These are phyloP conservation scores for Rutstroemia sp. DNA, from an alignment of 2,329 filamentous ascomycete species.

Conservation along the genomic window DNA sequence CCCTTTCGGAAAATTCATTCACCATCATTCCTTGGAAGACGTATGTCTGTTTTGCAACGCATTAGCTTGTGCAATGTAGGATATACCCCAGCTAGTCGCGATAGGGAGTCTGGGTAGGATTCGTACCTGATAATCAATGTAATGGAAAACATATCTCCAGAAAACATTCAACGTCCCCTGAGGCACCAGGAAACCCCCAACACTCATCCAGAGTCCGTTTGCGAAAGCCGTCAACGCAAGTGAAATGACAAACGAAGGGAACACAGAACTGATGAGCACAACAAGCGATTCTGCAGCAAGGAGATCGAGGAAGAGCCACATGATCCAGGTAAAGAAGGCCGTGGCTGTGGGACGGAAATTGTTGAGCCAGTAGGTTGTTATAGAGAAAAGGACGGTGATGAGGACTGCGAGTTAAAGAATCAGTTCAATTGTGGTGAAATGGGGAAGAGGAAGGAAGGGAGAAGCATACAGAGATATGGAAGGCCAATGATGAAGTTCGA, in stretches of 20 bases:
- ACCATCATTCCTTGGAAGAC: conserved; percentile 93
- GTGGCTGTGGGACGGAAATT: conserved; percentile 60
- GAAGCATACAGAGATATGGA: conserved; percentile 59
- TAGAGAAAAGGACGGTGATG: conserved; percentile 67
- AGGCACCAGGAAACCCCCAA: conserved; percentile 74
- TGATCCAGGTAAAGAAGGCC: conserved; percentile 69
- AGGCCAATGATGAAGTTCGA: conserved; percentile 78
- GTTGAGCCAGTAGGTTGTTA: conserved; percentile 71
- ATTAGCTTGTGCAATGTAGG: neutral
- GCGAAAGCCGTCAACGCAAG: conserved; percentile 76
- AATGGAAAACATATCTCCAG: conserved; percentile 82
- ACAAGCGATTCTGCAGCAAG: conserved; percentile 77
- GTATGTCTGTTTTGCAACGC: conserved; percentile 43
- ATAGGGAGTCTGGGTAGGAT: neutral
- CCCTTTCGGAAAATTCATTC: conserved; percentile 66
- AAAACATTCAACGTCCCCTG: conserved; percentile 69
- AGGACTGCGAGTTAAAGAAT: conserved; percentile 40
- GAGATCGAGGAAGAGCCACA: conserved; percentile 82
- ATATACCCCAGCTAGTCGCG: neutral
- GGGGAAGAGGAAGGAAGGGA: neutral
- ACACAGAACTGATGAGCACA: conserved; percentile 63
- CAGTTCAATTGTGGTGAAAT: conserved; percentile 2
- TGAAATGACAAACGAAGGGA: conserved; percentile 73
- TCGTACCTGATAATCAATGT: conserved; percentile 70
- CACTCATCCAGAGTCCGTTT: conserved; percentile 86